Evolutionary conservation across 768 basidiomycete genomes (phyloP), one percentile per base, ranked within the genome.

Genomic region (Leccinellum albellum): DNA sequence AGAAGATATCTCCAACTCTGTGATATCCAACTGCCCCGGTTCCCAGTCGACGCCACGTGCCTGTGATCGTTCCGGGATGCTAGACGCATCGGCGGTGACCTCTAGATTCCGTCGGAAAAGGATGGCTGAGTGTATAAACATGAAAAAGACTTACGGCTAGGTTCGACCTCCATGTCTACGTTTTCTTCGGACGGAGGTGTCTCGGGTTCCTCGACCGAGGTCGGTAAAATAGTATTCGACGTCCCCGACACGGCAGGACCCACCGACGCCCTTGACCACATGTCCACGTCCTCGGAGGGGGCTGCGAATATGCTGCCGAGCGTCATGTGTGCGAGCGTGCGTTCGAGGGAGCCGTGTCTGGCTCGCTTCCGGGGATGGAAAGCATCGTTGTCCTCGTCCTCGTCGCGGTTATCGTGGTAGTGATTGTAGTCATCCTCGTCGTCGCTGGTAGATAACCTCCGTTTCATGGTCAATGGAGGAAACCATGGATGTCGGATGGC

Each of bases 81-180:
- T n/a, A 77, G 75, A 20, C 24, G 20, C 6, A 40, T 53, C 46
- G 31, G 42, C 21, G 23, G 51, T 46, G 53, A 61, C 47, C 12
- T 45, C 57, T 64, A 28, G 6, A 42, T 17, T 40, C n/a, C n/a
- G 53, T 57, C 42, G 31, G n/a, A 26, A 26, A 44, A 35, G 3
- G 35, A 59, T 14, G 48, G 47, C 40, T 26, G 51, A 35, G 48
- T 10, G n/a, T 60, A 24, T 60, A 15, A 20, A 40, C 31, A 32
- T 42, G 40, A 20, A 42, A 33, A 51, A 31, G 21, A 47, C 65
- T 78, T 70, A 90, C 89, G 75, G 66, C 87, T 82, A 61, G 81
- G 84, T 65, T 87, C 88, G 5, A 82, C 78, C 58, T 82, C 83
- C 88, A 91, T 91, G 47, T 77, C 37, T n/a, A 40, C 4, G 9